phyloP scores from a whole-genome alignment of 805 yeast genomes.

The Candida ponderosae region DNA sequence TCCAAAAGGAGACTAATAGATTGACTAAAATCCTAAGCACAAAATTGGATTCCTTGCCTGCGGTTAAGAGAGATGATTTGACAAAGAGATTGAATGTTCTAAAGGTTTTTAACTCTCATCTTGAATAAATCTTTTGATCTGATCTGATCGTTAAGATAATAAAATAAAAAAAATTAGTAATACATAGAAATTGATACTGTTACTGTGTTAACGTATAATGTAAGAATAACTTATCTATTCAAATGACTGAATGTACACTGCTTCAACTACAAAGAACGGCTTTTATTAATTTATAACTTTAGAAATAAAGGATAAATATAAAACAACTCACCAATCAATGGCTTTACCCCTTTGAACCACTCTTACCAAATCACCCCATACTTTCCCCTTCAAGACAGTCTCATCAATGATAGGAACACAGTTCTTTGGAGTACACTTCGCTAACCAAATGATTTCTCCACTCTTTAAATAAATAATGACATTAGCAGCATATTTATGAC shows the following conservation, averaged over 20 bases:
- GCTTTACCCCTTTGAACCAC: slow-evolving; percentile 44
- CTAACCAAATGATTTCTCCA: slow-evolving; percentile 84
- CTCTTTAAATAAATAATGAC: slow-evolving; percentile 63
- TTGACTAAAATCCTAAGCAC: slow-evolving; percentile 32
- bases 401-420: slow-evolving; percentile 69
- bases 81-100: slow-evolving; percentile 43
- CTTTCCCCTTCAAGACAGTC: slow-evolving; percentile 59
- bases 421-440: slow-evolving; percentile 73
- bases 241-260: no score
- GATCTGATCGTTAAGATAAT: no score
- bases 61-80: slow-evolving; percentile 38
- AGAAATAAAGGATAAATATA: not conserved
- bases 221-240: no score
- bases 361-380: slow-evolving; percentile 66
- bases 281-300: no score
- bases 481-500: slow-evolving; percentile 92
- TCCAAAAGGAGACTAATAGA: slow-evolving; percentile 34
- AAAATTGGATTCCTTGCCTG: slow-evolving; percentile 25
- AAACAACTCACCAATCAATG: slow-evolving; percentile 40
- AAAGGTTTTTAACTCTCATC: slow-evolving; percentile 16
- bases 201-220: no score
- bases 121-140: no score
- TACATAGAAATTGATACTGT: no score
- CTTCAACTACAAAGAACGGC: no score
- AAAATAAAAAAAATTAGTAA: no score